Base-by-base conservation (phyloP, 1,284 basidiomycete species). In the Vanrija pseudolonga region DNA sequence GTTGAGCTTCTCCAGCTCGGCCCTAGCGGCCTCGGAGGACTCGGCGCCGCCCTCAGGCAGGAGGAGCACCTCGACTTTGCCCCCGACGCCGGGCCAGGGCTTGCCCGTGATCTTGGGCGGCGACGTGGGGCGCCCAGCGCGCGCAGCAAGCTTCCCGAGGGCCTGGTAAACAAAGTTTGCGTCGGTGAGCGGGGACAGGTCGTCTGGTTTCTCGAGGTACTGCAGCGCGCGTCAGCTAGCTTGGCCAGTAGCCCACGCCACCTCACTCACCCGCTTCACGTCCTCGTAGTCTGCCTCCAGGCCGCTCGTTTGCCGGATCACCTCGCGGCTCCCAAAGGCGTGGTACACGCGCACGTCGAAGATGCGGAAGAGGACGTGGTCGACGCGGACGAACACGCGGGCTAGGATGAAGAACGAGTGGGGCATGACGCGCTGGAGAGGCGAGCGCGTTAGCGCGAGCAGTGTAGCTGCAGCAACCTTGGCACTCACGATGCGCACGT, bases 401-500 rank as follows among this genome's bases (percentile, higher is more conserved):
- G 86, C 83, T 9, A 99, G 84, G 59, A 98, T 84, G 74, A 98
- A 95, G 63, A 97, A 82, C 47, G 88, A 95, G n/a, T 86, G 87
- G 0, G 95, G 93, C 94, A 98, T 98, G 45, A 98, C 93, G 53
- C 96, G 86, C 92, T 96, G 65, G 19, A n/a, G n/a, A n/a, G n/a
- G n/a, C n/a, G n/a, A n/a, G n/a, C n/a, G n/a, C n/a, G n/a, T n/a
- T n/a, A n/a, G n/a, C n/a, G n/a, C n/a, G n/a, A n/a, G n/a, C n/a
- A n/a, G n/a, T n/a, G n/a, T n/a, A n/a, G n/a, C n/a, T n/a, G n/a
- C n/a, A n/a, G n/a, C n/a, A n/a, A n/a, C 28, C 61, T 59, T 32
- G 47, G 3, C 8, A 81, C 90, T 76, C 70, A 95, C 92, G 53
- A 96, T 89, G 64, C 91, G 82, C 47, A 91, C 85, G 23, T 91